These are phyloP conservation scores for Pugionium dolabratum DNA, from an alignment of 345 rosid species.

Conservation along the genomic window DNA sequence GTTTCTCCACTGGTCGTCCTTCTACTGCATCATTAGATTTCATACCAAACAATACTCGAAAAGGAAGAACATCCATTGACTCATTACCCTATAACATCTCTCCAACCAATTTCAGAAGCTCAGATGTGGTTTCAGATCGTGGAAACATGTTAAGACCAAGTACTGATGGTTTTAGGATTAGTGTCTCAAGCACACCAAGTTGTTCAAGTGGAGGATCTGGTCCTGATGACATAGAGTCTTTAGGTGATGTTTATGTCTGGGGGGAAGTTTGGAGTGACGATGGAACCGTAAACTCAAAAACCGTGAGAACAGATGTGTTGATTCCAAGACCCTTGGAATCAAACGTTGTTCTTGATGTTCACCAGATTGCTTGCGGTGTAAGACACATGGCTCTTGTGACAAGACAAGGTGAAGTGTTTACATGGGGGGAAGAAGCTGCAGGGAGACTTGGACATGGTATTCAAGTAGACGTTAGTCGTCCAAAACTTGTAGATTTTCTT, in stretches of 20 bases:
- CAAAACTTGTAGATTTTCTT: conserved; percentile 79
- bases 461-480: conserved; percentile 64
- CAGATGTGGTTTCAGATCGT: conserved; percentile 84
- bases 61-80: conserved; percentile 68
- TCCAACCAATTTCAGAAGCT: conserved; percentile 46
- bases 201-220: conserved; percentile 94
- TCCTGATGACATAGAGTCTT: conserved; percentile 96
- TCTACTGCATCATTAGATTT: conserved; percentile 57
- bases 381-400: conserved; percentile 88
- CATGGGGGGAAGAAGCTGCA: conserved; percentile 99
- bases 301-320: conserved; percentile 57
- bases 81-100: conserved; percentile 49
- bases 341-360: conserved; percentile 94
- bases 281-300: conserved; percentile 46
- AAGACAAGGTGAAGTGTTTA: conserved; percentile 93
- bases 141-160: conserved; percentile 87
- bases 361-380: conserved; percentile 83
- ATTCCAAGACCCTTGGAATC: conserved; percentile 85
- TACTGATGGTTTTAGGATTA: conserved; percentile 85
- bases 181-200: conserved; percentile 95
- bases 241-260: conserved; percentile 96
- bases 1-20: conserved; percentile 49
- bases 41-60: conserved; percentile 49
- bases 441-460: conserved; percentile 95
- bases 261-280: conserved; percentile 94